Percentiles rank a stretch among this genome's conserved stretches.
Conservation (phyloP, 257 asterid genomes). For the Coffea eugenioides region DNA sequence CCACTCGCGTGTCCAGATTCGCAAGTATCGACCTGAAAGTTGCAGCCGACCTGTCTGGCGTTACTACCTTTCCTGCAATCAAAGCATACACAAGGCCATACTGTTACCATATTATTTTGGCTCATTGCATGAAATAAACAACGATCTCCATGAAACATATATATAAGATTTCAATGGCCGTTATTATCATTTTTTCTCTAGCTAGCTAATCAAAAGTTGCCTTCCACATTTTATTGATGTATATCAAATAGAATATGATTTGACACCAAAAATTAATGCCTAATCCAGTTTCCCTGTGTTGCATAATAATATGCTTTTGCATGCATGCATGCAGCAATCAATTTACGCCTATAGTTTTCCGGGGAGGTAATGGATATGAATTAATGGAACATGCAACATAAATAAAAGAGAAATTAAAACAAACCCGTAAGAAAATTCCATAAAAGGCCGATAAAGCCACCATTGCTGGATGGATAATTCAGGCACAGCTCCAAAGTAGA, state of each 20-base stretch:
- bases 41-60: slow-evolving; percentile 50
- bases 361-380: too few relatives aligned
- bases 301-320: neutral
- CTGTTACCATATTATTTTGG: too few relatives aligned
- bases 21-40: slow-evolving; percentile 44
- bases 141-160: too few relatives aligned
- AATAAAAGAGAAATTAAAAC: neutral
- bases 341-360: too few relatives aligned
- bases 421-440: slow-evolving; percentile 45
- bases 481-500: slow-evolving; percentile 36
- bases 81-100: too few relatives aligned
- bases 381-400: too few relatives aligned
- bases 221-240: too few relatives aligned
- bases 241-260: neutral
- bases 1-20: slow-evolving; percentile 40
- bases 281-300: neutral
- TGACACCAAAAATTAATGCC: neutral
- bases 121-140: too few relatives aligned
- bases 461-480: slow-evolving; percentile 50
- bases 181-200: too few relatives aligned
- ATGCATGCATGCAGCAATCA: slow-evolving; percentile 1
- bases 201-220: too few relatives aligned
- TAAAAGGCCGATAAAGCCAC: slow-evolving; percentile 45
- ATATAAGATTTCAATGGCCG: too few relatives aligned
- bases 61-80: slow-evolving; percentile 44